Base-by-base conservation (phyloP, 2,329 filamentous ascomycete genomes). In the Aspergillus japonicus region DNA sequence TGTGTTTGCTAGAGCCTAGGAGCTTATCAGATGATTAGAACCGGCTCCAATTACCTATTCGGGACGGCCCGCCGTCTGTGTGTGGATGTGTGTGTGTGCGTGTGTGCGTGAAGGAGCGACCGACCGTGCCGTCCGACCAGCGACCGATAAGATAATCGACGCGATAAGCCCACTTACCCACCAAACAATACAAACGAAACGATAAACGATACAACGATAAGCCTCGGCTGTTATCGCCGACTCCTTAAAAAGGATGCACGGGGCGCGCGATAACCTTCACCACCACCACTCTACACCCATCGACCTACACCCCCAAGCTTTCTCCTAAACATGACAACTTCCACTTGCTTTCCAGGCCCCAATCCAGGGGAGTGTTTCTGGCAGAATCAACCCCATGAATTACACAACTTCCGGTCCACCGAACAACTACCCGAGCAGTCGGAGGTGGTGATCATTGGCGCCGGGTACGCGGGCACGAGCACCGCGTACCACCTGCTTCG, bases 361-460 rank as follows among this genome's bases (percentile, higher is more conserved):
- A 59, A 59, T 12, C 56, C 59, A 2, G 49, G 51, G 7, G 51
- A 54, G 21, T 61, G 59, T 31, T 82, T 79, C 65, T 83, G 81
- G 81, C 73, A 76, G 21, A 71, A 68, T 12, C 62, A 77, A 19
- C 71, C 70, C 2, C 71, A 80, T 55, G 62, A 70, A 2, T 69
- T 82, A 0, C 75, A 79, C 59, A 65, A 77, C 53, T 70, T 77
- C 60, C 74, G 77, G 5, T 76, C 72, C 26, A 78, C 76, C 1
- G 66, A 72, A 7, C 65, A 72, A 2, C 52, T 62, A 14, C 61
- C 61, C 1, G 59, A 48, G 12, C 51, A 60, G 8, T 69, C 69
- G 16, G 80, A 82, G 29, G 74, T 83, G 44, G 69, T 77, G 6
- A 76, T 83, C 29, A 75, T 82, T 5, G 81, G 81, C 0, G 74